A percentile compares a stretch with the other conserved stretches of the same genome.
Conservation (phyloP, 2,329 filamentous ascomycete genomes). For the Trichoderma atroviride region DNA sequence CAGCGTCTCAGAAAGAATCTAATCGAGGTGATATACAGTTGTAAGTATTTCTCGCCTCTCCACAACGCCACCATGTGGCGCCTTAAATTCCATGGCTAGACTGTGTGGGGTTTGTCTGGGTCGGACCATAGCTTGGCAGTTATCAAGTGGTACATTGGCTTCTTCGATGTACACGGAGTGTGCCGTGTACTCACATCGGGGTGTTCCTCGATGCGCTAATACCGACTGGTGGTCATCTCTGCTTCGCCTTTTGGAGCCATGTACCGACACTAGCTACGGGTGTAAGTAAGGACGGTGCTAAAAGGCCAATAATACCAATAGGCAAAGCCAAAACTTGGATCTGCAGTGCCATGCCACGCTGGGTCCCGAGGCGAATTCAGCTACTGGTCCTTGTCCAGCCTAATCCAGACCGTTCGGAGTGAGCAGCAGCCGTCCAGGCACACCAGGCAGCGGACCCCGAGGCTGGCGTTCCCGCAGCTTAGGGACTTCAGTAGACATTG, state of each 20-base stretch:
- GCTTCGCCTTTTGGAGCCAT: not conserved
- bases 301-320: slow-evolving; percentile 1
- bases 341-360: not conserved
- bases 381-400: not conserved
- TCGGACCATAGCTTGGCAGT: not conserved
- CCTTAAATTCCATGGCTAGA: slow-evolving; percentile 7
- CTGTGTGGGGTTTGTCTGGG: slow-evolving; percentile 8
- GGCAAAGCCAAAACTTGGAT: not conserved
- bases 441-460: slow-evolving; percentile 5
- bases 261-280: slow-evolving; percentile 10
- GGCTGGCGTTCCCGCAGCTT: not conserved
- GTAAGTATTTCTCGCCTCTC: not conserved
- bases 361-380: slow-evolving; percentile 18
- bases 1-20: not conserved
- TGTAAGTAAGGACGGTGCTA: not conserved
- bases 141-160: not conserved
- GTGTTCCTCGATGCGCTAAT: not conserved
- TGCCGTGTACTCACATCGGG: not conserved
- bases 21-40: not conserved
- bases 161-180: not conserved
- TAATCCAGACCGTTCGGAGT: not conserved
- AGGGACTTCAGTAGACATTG: slow-evolving; percentile 1
- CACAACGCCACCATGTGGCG: slow-evolving; percentile 24
- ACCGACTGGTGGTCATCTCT: not conserved
- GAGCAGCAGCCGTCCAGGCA: slow-evolving; percentile 1